Evolutionary conservation across 2,329 filamentous ascomycete genomes (phyloP), one percentile per base, ranked within the genome.

Genomic region (Penicillium crustosum): DNA sequence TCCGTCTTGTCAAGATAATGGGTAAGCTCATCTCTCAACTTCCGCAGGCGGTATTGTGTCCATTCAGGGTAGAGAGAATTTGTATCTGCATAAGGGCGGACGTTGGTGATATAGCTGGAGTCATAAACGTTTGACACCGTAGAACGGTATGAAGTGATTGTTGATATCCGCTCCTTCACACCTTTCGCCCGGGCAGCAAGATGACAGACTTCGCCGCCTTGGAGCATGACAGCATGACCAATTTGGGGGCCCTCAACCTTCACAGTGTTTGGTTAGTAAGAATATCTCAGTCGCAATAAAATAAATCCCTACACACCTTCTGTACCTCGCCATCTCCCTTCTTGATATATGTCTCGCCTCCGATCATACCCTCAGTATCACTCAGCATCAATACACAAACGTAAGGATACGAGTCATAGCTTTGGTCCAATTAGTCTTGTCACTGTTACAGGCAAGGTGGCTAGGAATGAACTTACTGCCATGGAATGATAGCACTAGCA

Each of bases 381-480:
- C 63, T 67, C 9, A 72, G 55, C 70, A 72, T 72, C n/a, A 65
- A 43, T n/a, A 71, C 67, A 39, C 66, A 69, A n/a, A 72, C 70
- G 47, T 61, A 66, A 3, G 64, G 64, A 49, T 64, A 65, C 2
- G 62, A 65, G 44, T 65, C 62, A 17, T 62, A 64, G 36, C 59
- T 63, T 49, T 48, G 2, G 7, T 12, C 13, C 19, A 17, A 10
- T 60, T 29, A 58, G 41, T 25, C 12, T n/a, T 12, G 19, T 8
- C 3, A 10, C 13, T 35, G 15, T 6, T 23, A 23, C 19, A n/a
- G 12, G 15, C 29, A 35, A 48, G 15, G 5, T 21, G 7, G 10
- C 5, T 6, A 35, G 7, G 6, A 3, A 23, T 17, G 8, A 54
- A 64, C 65, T 59, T 39, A 67, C 65, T 67, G 65, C 65, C 65